Evolutionary conservation across 352 stramenopile genomes (phyloP).

Genomic region (Phytophthora sp.): DNA sequence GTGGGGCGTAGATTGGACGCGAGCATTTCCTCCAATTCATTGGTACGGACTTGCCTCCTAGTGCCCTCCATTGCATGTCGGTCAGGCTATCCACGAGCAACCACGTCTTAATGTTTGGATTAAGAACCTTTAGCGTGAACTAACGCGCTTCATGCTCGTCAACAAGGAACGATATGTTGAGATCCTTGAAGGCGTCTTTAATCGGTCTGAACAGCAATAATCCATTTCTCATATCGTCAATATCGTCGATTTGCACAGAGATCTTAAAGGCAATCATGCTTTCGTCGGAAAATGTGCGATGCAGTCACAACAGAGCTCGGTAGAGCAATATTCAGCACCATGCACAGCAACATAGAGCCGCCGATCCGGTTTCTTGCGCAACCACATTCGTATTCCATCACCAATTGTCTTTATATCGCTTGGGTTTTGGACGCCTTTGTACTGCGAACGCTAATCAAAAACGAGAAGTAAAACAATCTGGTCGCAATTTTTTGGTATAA

Average conservation of each 20-base stretch:
- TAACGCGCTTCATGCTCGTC: constrained; percentile 15
- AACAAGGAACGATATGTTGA: constrained; percentile 14
- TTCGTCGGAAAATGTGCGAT: constrained; percentile 18
- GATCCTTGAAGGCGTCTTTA: constrained; percentile 17
- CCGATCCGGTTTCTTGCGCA: constrained; percentile 7
- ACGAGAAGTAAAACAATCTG: too few relatives aligned
- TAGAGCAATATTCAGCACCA: constrained; percentile 16
- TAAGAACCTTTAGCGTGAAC: constrained; percentile 19
- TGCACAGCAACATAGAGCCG: constrained; percentile 11
- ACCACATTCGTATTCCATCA: constrained; percentile 11
- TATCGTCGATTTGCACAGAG: constrained; percentile 13
- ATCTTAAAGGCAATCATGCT: constrained; percentile 14
- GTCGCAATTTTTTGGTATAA: too few relatives aligned
- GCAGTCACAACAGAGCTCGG: constrained; percentile 17
- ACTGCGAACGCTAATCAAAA: too few relatives aligned
- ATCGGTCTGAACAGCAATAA: constrained; percentile 23
- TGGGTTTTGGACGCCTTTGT: constrained; percentile 16
- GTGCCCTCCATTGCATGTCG: constrained; percentile 4
- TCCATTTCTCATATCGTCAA: constrained; percentile 19
- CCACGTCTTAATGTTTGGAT: neutral
- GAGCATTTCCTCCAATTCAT: constrained; percentile 8
- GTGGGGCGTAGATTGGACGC: constrained; percentile 5
- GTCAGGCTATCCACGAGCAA: constrained; percentile 5
- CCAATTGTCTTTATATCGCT: constrained; percentile 11
- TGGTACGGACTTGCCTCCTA: constrained; percentile 9